Conservation (phyloP, 1,139 yeast genomes). For the Debaryomyces subglobosus region DNA sequence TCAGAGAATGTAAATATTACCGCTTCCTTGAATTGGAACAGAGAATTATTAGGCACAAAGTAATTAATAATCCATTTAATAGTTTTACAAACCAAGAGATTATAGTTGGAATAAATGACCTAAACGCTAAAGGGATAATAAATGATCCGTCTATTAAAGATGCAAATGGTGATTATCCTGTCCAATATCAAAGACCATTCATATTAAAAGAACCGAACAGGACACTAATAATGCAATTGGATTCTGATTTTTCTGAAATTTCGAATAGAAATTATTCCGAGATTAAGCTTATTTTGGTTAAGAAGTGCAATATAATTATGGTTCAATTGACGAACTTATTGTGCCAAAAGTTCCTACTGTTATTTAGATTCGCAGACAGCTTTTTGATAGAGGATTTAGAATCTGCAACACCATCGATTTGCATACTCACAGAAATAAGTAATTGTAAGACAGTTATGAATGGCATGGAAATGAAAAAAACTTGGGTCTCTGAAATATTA, state of each 20-base stretch:
- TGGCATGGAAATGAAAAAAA: constrained; percentile 37
- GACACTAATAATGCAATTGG: constrained; percentile 59
- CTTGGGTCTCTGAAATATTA: constrained; percentile 38
- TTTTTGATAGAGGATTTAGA: constrained; percentile 24
- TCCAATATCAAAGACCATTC: constrained; percentile 61
- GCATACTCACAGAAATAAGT: constrained; percentile 29
- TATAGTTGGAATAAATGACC: constrained; percentile 50
- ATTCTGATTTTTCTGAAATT: constrained; percentile 22
- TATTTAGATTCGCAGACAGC: constrained; percentile 21
- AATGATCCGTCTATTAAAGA: constrained; percentile 24
- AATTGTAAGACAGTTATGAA: constrained; percentile 37
- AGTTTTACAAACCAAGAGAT: constrained; percentile 52
- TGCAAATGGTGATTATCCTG: constrained; percentile 20
- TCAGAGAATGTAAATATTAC: constrained; percentile 76
- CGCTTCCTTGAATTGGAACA: constrained; percentile 78
- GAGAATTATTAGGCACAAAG: constrained; percentile 54
- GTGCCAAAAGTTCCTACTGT: constrained; percentile 27
- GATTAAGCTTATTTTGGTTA: constrained; percentile 35
- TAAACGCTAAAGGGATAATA: constrained; percentile 46
- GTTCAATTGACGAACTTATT: constrained; percentile 30
- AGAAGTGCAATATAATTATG: constrained; percentile 26
- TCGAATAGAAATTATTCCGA: constrained; percentile 23
- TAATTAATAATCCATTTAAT: constrained; percentile 55
- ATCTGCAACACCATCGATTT: constrained; percentile 20
- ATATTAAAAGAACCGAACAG: constrained; percentile 44